These are phyloP conservation scores for Colletotrichum sansevieriae DNA, from an alignment of 2,329 filamentous ascomycete genomes.

Conservation along the genomic window DNA sequence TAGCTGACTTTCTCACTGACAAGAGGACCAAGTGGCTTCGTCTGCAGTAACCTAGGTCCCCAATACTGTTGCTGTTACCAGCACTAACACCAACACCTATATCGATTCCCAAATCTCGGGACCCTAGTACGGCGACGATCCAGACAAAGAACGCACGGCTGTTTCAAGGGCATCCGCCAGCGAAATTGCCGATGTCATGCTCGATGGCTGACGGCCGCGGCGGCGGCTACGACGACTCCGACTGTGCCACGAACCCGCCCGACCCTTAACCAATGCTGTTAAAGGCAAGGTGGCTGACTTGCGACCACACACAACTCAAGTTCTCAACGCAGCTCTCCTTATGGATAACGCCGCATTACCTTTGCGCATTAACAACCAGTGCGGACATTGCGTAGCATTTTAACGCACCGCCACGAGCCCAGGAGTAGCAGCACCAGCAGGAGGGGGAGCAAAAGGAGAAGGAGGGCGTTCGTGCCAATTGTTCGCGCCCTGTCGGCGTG, in stretches of 20 bases:
- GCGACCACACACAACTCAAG: neutral
- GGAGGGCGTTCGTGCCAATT: conserved; percentile 18
- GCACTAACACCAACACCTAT: too few species aligned
- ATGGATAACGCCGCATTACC: too few species aligned
- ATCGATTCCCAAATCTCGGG: too few species aligned
- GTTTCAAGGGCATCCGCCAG: conserved; percentile 35
- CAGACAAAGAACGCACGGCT: conserved; percentile 33
- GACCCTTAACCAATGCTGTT: neutral
- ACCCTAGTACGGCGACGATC: too few species aligned
- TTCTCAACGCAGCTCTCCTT: too few species aligned
- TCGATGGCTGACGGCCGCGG: conserved; percentile 15
- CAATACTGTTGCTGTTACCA: too few species aligned
- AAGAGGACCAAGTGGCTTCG: too few species aligned
- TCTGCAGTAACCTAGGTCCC: too few species aligned
- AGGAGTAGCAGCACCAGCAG: neutral
- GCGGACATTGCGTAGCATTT: neutral
- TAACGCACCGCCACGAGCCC: neutral
- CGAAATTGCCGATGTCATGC: conserved; percentile 34
- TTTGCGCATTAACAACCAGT: conserved; percentile 4
- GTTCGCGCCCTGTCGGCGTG: neutral
- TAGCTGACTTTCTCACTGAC: too few species aligned
- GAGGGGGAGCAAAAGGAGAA: too few species aligned
- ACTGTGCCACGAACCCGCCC: neutral
- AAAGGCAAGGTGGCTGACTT: conserved; percentile 13
- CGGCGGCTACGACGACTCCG: neutral